phyloP scores from a whole-genome alignment of 2,329 filamentous ascomycete species.

The Fusarium equiseti region DNA sequence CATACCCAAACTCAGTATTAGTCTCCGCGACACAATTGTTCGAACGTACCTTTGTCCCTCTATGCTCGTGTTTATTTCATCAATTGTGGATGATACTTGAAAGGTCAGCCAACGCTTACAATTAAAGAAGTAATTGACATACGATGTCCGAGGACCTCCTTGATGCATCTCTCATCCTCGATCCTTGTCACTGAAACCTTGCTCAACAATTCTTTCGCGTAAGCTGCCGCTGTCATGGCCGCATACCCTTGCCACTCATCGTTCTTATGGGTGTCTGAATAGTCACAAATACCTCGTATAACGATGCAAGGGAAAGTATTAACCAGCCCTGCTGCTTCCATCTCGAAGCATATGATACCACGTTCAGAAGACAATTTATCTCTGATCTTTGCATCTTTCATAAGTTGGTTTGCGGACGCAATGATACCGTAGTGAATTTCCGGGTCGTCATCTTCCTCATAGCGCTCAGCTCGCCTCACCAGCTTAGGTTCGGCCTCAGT shows the following conservation, averaged over 20 bases:
- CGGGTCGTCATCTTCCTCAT: background rate
- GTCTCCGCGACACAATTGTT: rapidly evolving
- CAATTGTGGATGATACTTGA: background rate
- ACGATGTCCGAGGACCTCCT: background rate
- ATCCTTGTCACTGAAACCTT: background rate
- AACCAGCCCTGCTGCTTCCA: background rate
- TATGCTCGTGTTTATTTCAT: background rate
- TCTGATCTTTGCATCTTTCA: slow-evolving; percentile 19
- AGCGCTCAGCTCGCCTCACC: rapidly evolving
- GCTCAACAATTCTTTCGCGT: background rate
- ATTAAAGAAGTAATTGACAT: background rate
- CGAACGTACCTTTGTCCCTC: background rate
- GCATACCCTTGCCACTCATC: background rate
- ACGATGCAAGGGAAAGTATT: slow-evolving; percentile 49
- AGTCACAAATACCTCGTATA: slow-evolving; percentile 55
- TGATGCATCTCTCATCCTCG: background rate
- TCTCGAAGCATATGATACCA: slow-evolving; percentile 13
- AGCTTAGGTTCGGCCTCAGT: rapidly evolving
- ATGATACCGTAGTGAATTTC: background rate
- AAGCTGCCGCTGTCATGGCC: background rate
- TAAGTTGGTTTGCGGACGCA: background rate
- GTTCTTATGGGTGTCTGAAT: slow-evolving; percentile 52
- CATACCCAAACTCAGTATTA: background rate
- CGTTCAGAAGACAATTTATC: background rate
- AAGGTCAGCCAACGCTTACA: background rate